Percentiles rank a stretch among this genome's conserved stretches.
Evolutionary conservation across 495 filamentous ascomycete species (phyloP).

Genomic region (Aspergillus baeticus): DNA sequence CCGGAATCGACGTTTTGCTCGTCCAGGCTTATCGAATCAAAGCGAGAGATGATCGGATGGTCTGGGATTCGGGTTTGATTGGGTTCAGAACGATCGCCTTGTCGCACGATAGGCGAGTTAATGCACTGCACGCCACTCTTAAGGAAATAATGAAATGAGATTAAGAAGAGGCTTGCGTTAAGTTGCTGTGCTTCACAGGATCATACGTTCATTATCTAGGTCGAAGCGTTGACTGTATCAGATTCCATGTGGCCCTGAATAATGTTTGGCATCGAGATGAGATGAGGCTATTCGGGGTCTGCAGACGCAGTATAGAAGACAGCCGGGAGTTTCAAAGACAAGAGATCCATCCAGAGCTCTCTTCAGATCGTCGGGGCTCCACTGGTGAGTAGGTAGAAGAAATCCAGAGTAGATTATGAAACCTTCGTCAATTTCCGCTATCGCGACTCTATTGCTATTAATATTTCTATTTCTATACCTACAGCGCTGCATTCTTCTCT

Average conservation of each 20-base stretch:
- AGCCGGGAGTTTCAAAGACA: constrained; percentile 2
- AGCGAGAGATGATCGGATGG: background rate
- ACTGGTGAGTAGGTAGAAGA: constrained; percentile 25
- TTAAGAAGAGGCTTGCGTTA: background rate
- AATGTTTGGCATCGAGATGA: background rate
- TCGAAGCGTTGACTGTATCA: constrained; percentile 3
- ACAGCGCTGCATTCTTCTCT: background rate
- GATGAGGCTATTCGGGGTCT: constrained; percentile 4
- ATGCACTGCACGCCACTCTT: background rate
- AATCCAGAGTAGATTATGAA: constrained; percentile 6
- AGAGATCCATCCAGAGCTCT: constrained; percentile 11
- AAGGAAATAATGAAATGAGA: background rate
- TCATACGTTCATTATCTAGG: background rate
- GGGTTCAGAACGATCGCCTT: background rate
- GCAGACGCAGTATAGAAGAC: background rate
- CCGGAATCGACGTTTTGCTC: background rate
- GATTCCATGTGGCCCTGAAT: constrained; percentile 1
- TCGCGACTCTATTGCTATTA: background rate
- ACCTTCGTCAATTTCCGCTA: constrained; percentile 9
- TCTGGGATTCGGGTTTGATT: background rate
- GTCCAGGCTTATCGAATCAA: background rate
- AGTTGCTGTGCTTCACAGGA: background rate
- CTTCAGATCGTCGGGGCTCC: constrained; percentile 40
- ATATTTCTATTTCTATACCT: constrained; percentile 5
- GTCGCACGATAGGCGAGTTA: constrained; percentile 2